Conservation (phyloP, 179 eudicot species). For the Carnegiea gigantea region DNA sequence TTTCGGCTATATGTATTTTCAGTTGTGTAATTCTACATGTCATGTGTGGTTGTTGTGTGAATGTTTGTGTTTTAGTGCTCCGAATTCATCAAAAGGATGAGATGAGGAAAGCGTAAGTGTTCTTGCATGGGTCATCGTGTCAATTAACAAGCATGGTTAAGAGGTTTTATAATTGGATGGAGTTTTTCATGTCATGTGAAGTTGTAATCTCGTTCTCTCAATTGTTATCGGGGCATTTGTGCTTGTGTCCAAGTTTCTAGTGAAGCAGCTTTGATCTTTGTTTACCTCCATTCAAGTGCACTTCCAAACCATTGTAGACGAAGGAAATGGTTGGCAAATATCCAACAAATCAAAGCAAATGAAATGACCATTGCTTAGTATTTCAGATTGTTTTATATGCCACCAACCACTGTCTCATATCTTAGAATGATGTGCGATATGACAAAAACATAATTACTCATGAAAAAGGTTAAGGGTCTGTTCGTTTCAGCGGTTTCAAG, state of each 20-base stretch:
- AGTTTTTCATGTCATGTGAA: not conserved
- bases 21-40: not conserved
- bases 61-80: not conserved
- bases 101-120: not conserved
- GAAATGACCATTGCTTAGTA: too few relatives aligned
- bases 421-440: too few relatives aligned
- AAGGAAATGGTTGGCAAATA: too few relatives aligned
- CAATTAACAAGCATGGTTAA: not conserved
- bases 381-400: too few relatives aligned
- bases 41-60: not conserved
- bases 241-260: not conserved
- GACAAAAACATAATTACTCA: too few relatives aligned
- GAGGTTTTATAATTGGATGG: not conserved
- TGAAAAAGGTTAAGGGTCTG: too few relatives aligned
- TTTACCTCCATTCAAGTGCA: too few relatives aligned
- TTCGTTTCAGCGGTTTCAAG: too few relatives aligned
- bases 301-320: too few relatives aligned
- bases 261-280: too few relatives aligned
- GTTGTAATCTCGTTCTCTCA: not conserved
- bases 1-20: slow-evolving; percentile 1
- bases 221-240: not conserved
- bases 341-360: too few relatives aligned
- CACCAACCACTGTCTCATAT: too few relatives aligned
- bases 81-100: not conserved
- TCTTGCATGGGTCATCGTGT: not conserved